A percentile compares a stretch with the other conserved stretches of the same genome.
These are phyloP conservation scores for Penicillium desertorum DNA, from an alignment of 495 filamentous ascomycete species.

Conservation along the genomic window DNA sequence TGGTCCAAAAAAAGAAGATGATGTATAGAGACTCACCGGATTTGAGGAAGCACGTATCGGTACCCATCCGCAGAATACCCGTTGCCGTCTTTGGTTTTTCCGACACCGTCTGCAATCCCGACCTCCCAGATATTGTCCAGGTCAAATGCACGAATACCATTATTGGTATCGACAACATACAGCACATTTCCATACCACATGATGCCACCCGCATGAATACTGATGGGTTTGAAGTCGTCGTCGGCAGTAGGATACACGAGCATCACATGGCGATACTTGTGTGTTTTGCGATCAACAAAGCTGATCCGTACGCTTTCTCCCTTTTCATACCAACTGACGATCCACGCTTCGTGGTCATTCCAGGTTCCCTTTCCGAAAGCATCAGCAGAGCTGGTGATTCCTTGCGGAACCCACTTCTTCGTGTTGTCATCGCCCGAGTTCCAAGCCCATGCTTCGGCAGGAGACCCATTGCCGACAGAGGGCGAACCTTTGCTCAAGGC, in stretches of 20 bases:
- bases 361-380: slow-evolving; percentile 32
- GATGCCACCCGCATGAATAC: slow-evolving; percentile 36
- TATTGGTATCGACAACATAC: slow-evolving; percentile 36
- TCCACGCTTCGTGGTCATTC: slow-evolving; percentile 35
- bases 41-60: slow-evolving; percentile 31
- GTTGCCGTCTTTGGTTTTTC: slow-evolving; percentile 22
- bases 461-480: slow-evolving; percentile 23
- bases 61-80: slow-evolving; percentile 35
- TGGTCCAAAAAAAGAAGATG: background rate
- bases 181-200: slow-evolving; percentile 36
- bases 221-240: slow-evolving; percentile 30
- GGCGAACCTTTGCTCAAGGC: slow-evolving; percentile 25
- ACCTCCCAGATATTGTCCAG: slow-evolving; percentile 36
- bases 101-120: slow-evolving; percentile 26
- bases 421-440: slow-evolving; percentile 37
- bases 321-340: slow-evolving; percentile 41
- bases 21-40: slow-evolving; percentile 14
- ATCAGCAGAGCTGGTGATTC: slow-evolving; percentile 40
- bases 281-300: slow-evolving; percentile 35
- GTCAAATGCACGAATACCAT: slow-evolving; percentile 36
- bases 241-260: slow-evolving; percentile 33
- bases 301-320: slow-evolving; percentile 34
- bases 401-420: slow-evolving; percentile 40
- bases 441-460: slow-evolving; percentile 26
- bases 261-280: slow-evolving; percentile 42